Evolutionary conservation across 2,329 filamentous ascomycete species (phyloP), one percentile per base, ranked within the genome.

Genomic region (Colletotrichum zoysiae): DNA sequence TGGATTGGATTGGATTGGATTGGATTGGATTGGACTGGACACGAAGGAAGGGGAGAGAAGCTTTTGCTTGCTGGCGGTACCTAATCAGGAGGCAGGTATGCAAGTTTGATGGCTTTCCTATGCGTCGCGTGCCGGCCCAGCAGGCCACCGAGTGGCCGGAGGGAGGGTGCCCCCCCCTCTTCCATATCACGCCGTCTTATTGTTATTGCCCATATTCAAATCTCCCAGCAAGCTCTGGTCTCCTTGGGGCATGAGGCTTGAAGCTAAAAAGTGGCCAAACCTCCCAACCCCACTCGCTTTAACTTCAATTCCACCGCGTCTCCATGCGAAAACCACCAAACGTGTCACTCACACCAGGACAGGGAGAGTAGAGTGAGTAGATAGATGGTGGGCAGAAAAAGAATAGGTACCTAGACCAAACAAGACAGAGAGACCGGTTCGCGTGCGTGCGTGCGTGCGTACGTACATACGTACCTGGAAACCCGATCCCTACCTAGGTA

Each of bases 41-140:
- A 14, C 38, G 12, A n/a, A 6, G 26, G 44, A 33, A 6, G 26
- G 51, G 65, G 40, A 30, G 55, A 20, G 8, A 55, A n/a, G 20
- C 23, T 20, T 44, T 20, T 44, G 38, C 35, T 23, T 33, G 30
- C 48, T 23, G 26, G 14, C 12, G 35, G 51, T 9, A 5, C 30
- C 30, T 57, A n/a, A n/a, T n/a, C n/a, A 38, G 38, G 1, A 6
- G 53, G 65, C 18, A 69, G 59, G 65, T 23, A 69, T 58, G 69
- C 58, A 55, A 50, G 53, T 71, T 71, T 71, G 69, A 71, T 71
- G 26, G 69, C 53, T 69, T 55, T 30, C 6, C 65, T 53, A 68
- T 63, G 69, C 58, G 46, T 50, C 38, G 58, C 65, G 46, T 64
- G 65, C 59, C 65, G 58, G 57, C 23, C 23, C 7, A 12, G 59